A percentile compares a stretch with the other conserved stretches of the same genome.
phyloP scores from a whole-genome alignment of 164 flowering plant genomes.

The Euptelea pleiosperma region DNA sequence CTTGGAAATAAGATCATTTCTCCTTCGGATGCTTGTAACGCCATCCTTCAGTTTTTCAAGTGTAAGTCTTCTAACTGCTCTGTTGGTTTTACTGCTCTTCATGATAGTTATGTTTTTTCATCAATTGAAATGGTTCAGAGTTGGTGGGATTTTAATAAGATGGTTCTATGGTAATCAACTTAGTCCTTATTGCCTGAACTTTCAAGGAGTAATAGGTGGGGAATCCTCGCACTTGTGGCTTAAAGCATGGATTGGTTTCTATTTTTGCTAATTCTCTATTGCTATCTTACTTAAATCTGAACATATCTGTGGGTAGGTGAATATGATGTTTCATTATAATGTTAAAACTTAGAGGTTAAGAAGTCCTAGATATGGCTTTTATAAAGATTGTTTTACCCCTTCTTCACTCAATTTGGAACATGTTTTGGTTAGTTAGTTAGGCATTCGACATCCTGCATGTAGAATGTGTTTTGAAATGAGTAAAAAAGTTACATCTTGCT shows the following conservation, averaged over 20 bases:
- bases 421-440: too few relatives aligned
- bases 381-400: too few relatives aligned
- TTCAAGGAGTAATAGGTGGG: background rate
- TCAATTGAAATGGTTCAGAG: background rate
- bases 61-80: constrained; percentile 45
- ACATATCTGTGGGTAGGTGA: too few relatives aligned
- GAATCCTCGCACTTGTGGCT: background rate
- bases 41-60: constrained; percentile 62
- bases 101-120: background rate
- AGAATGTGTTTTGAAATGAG: too few relatives aligned
- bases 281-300: too few relatives aligned
- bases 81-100: constrained; percentile 5
- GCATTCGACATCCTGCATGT: too few relatives aligned
- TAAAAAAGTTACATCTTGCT: too few relatives aligned
- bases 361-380: too few relatives aligned
- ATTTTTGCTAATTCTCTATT: background rate
- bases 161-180: background rate
- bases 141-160: background rate
- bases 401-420: too few relatives aligned
- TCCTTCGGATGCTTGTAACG: constrained; percentile 63
- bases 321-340: too few relatives aligned
- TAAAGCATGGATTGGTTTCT: background rate
- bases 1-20: constrained; percentile 51
- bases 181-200: background rate
- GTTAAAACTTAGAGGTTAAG: too few relatives aligned